A percentile compares a stretch with the other conserved stretches of the same genome.
Evolutionary conservation across 768 basidiomycete species (phyloP).

Genomic region (Paxillus rubicundulus): DNA sequence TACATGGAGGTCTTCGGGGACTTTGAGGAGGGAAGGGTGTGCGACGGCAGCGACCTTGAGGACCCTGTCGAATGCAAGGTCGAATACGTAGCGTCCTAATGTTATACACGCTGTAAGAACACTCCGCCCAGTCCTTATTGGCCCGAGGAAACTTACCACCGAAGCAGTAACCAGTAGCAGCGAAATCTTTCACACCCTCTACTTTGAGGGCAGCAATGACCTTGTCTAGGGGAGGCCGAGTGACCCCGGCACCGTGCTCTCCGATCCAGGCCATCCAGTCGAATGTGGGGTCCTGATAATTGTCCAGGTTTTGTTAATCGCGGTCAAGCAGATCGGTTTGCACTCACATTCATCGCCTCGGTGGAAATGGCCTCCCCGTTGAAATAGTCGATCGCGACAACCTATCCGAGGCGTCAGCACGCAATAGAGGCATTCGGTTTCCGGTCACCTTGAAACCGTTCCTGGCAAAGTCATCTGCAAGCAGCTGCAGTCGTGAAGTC

Average conservation of each 20-base stretch:
- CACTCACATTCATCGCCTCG: conserved; percentile 15
- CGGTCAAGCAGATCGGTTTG: not conserved
- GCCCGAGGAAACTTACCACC: conserved; percentile 42
- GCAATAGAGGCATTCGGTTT: not conserved
- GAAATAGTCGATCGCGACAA: conserved; percentile 36
- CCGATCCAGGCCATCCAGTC: conserved; percentile 44
- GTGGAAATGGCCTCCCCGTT: conserved; percentile 33
- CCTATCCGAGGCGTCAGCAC: conserved; percentile 8
- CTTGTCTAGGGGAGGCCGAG: conserved; percentile 52
- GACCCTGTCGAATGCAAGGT: conserved; percentile 56
- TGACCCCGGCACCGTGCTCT: conserved; percentile 38
- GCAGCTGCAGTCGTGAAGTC: conserved; percentile 19
- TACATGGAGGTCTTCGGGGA: conserved; percentile 64
- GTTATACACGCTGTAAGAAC: not conserved
- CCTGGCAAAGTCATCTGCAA: conserved; percentile 35
- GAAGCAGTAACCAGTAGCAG: conserved; percentile 67
- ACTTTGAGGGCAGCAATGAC: conserved; percentile 56
- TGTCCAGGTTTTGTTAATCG: not conserved
- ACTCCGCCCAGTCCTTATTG: not conserved
- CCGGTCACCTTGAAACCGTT: conserved; percentile 36
- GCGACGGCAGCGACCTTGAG: conserved; percentile 48
- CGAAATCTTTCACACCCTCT: conserved; percentile 57
- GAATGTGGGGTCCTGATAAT: conserved; percentile 28
- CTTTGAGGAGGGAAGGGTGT: conserved; percentile 62
- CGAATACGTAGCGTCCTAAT: conserved; percentile 54